phyloP scores from a whole-genome alignment of 345 rosid species.

The Moricandia arvensis region DNA sequence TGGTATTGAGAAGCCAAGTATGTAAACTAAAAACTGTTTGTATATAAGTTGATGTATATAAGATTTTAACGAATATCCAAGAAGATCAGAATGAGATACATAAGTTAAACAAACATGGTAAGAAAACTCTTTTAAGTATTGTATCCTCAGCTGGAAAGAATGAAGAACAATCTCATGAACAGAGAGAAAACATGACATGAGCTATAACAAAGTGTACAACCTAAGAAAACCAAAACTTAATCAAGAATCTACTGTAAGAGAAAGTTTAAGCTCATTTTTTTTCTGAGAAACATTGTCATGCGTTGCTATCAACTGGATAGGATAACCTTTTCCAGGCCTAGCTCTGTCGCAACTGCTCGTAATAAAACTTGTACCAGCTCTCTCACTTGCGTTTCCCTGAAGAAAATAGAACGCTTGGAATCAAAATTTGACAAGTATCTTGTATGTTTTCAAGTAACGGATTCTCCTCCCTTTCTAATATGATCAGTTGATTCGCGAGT shows the following conservation, averaged over 20 bases:
- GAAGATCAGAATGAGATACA: conserved; percentile 1
- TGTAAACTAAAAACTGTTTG: not conserved
- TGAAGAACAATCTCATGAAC: conserved; percentile 1
- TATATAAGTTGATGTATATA: not conserved
- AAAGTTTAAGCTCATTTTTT: not conserved
- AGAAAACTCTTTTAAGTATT: not conserved
- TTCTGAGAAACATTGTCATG: conserved; percentile 4
- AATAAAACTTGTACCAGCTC: conserved; percentile 72
- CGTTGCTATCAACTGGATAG: conserved; percentile 28
- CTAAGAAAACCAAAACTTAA: conserved; percentile 30
- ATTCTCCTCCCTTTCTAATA: not conserved
- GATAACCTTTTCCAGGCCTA: conserved; percentile 58
- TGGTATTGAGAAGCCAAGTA: not conserved
- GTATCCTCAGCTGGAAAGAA: conserved; percentile 1
- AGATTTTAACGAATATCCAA: conserved; percentile 7
- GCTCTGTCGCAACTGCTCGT: conserved; percentile 60
- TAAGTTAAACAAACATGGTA: not conserved
- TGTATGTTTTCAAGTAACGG: not conserved
- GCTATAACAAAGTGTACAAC: conserved; percentile 30
- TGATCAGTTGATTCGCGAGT: not conserved
- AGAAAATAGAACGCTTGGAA: conserved; percentile 11
- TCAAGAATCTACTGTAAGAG: conserved; percentile 14
- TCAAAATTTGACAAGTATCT: not conserved
- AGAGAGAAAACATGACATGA: conserved; percentile 10
- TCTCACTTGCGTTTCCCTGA: conserved; percentile 82